Base-by-base conservation (phyloP, 805 yeast genomes). In the Cyberlindnera maclurae region DNA sequence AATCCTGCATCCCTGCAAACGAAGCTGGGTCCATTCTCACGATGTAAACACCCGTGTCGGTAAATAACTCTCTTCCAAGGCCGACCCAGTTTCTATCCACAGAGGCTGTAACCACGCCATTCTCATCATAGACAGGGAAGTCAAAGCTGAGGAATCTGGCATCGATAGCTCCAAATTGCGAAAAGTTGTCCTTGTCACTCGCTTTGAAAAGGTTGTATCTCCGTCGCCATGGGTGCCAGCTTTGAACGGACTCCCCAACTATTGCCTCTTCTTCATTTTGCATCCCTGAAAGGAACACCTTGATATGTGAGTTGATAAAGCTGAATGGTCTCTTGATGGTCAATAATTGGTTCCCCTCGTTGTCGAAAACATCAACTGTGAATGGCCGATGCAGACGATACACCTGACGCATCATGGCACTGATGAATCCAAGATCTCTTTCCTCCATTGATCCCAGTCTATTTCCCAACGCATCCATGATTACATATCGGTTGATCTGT, bases 1-100 rank as follows among this genome's bases (percentile, higher is more conserved):
- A 47, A 27, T 64, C 67, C 12, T 69, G 77, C 50, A 79, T 60
- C 0, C 82, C 85, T 3, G 67, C 70, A 47, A 82, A 80, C 46
- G 84, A 70, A 16, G 67, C 67, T 2, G 83, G 81, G 51, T 85
- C 95, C 84, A 88, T 82, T 42, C 96, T 64, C 22, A 90, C 63
- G 24, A 89, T 76, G 58, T 93, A 90, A 2, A 87, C 89, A 45
- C 97, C 97, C 0, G 96, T 84, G 60, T 93, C 97, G 0, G 97
- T 89, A 54, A 90, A 82, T 52, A 89, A 62, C 57, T 93, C 98
- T 52, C 97, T 72, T 3, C 94, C 95, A 31, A 93, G 63, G 0
- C 98, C 98, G 5, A 84, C 95, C 93, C 96, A 93, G 59, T 88
- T 88, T 51, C 97, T 72, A 58, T 87, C 93, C 2, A 93, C 90